Conservation (phyloP, 495 filamentous ascomycete species). For the Haplographium delicatum region DNA sequence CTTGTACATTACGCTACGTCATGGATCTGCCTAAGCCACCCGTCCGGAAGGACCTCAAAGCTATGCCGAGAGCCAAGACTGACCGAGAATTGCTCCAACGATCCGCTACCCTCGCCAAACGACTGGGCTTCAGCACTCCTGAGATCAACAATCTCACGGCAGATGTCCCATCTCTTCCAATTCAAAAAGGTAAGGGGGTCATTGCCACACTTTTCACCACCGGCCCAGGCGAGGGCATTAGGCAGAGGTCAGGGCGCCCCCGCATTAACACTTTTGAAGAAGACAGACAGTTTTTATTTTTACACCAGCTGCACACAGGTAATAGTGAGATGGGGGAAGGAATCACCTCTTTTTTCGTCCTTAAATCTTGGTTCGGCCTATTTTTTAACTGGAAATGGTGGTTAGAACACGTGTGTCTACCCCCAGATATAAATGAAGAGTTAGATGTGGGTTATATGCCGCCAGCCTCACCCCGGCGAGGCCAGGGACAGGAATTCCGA, state of each 20-base stretch:
- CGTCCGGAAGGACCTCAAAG: slow-evolving; percentile 1
- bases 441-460: neutral
- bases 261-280: slow-evolving; percentile 4
- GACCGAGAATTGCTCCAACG: slow-evolving; percentile 3
- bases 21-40: slow-evolving; percentile 4
- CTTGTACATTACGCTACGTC: neutral
- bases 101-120: slow-evolving; percentile 2
- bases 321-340: slow-evolving; percentile 7
- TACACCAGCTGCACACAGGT: slow-evolving; percentile 4
- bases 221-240: slow-evolving; percentile 5
- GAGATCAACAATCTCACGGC: neutral
- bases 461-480: neutral
- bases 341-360: slow-evolving; percentile 15
- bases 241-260: slow-evolving; percentile 1
- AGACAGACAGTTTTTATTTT: slow-evolving; percentile 8
- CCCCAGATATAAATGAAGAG: neutral
- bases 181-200: neutral
- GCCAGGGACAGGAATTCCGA: neutral
- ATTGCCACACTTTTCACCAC: slow-evolving; percentile 1
- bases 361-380: slow-evolving; percentile 10
- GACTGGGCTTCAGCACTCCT: slow-evolving; percentile 7
- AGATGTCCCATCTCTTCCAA: neutral
- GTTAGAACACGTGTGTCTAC: too few relatives aligned
- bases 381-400: slow-evolving; percentile 8
- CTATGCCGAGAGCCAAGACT: slow-evolving; percentile 8